These are phyloP conservation scores for Globisporangium nunn DNA, from an alignment of 352 stramenopile species.

Conservation along the genomic window DNA sequence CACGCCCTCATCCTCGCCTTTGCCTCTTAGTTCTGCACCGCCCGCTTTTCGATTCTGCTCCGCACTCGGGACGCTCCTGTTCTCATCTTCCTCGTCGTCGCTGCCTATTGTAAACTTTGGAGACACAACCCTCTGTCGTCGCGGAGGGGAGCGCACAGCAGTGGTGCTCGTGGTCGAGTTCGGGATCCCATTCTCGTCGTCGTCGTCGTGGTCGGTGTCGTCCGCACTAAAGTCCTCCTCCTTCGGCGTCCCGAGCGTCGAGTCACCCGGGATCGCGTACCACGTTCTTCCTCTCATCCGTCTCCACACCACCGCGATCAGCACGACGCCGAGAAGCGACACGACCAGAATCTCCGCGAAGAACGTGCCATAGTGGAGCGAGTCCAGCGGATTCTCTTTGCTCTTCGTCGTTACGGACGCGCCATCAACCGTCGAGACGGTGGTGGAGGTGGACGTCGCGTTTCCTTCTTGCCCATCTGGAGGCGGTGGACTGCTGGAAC, in stretches of 20 bases:
- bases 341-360: slow-evolving; percentile 47
- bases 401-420: slow-evolving; percentile 2
- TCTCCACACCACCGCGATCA: slow-evolving; percentile 44
- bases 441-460: neutral
- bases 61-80: neutral
- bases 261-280: slow-evolving; percentile 40
- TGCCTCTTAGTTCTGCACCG: neutral
- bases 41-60: neutral
- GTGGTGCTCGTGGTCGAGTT: slow-evolving; percentile 16
- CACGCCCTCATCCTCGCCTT: neutral
- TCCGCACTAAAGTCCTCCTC: slow-evolving; percentile 6
- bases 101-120: slow-evolving; percentile 46
- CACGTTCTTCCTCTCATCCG: slow-evolving; percentile 37
- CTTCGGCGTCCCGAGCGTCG: slow-evolving; percentile 15
- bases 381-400: slow-evolving; percentile 10
- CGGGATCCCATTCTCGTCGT: slow-evolving; percentile 9
- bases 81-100: slow-evolving; percentile 27
- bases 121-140: slow-evolving; percentile 14
- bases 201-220: slow-evolving; percentile 14
- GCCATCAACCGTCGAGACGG: neutral
- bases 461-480: neutral
- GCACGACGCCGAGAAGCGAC: slow-evolving; percentile 44
- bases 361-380: slow-evolving; percentile 20
- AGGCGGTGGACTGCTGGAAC: neutral
- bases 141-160: slow-evolving; percentile 21